A percentile compares a stretch with the other conserved stretches of the same genome.
phyloP scores from a whole-genome alignment of 2,329 filamentous ascomycete genomes.

The Trichoderma pleuroti region DNA sequence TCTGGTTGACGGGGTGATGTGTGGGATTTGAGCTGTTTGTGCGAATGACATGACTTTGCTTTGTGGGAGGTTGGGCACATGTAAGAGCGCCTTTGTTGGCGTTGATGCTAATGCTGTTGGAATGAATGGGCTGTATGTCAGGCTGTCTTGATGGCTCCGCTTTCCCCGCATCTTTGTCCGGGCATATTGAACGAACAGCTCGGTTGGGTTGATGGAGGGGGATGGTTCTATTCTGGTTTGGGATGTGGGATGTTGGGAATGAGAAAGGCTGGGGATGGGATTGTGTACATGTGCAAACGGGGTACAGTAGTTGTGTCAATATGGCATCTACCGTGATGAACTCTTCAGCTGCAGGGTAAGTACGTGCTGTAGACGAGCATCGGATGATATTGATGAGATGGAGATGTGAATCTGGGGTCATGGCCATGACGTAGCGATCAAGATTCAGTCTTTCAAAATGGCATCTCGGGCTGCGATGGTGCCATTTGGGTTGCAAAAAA shows the following conservation, averaged over 20 bases:
- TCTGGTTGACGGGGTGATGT: background rate
- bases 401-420: background rate
- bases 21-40: background rate
- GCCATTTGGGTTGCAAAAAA: background rate
- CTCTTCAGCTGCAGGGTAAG: background rate
- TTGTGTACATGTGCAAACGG: background rate
- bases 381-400: background rate
- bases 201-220: background rate
- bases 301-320: background rate
- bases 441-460: background rate
- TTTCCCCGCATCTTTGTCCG: conserved; percentile 5
- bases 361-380: background rate
- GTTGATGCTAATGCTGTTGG: background rate
- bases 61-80: background rate
- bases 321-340: background rate
- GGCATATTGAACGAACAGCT: background rate
- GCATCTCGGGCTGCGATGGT: background rate
- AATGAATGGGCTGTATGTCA: background rate
- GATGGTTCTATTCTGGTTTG: background rate
- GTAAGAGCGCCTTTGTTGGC: background rate
- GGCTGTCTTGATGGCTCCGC: background rate
- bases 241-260: background rate
- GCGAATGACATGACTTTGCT: background rate
- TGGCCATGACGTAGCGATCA: background rate
- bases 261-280: background rate